Percentiles rank a stretch among this genome's conserved stretches.
These are phyloP conservation scores for Phytophthora tubulina DNA, from an alignment of 352 stramenopile genomes.

Conservation along the genomic window DNA sequence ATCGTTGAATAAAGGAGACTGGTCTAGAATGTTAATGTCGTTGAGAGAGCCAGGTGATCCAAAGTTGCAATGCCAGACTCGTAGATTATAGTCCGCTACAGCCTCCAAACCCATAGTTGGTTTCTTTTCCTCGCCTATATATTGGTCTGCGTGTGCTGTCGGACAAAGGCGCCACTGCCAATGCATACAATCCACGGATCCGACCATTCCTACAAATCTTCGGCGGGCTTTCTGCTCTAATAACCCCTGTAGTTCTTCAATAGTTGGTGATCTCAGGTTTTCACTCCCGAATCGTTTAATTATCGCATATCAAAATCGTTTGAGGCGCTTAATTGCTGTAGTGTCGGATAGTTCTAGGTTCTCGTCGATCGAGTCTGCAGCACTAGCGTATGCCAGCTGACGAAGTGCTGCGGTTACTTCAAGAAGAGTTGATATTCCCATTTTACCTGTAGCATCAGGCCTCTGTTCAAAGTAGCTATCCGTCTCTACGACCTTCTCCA, in stretches of 20 bases:
- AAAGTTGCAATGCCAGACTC: conserved; percentile 36
- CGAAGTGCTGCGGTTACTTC: too few relatives aligned
- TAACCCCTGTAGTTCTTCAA: background rate
- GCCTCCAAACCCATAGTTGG: conserved; percentile 24
- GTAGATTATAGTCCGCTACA: conserved; percentile 20
- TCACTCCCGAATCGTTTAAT: background rate
- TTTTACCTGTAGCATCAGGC: too few relatives aligned
- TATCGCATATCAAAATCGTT: background rate
- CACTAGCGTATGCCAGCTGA: background rate
- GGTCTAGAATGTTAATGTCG: conserved; percentile 31
- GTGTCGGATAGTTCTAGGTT: background rate
- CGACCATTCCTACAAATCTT: conserved; percentile 12
- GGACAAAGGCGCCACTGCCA: conserved; percentile 13
- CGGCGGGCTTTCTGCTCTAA: background rate
- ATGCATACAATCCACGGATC: conserved; percentile 15
- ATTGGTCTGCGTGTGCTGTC: background rate
- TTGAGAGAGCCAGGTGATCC: conserved; percentile 20
- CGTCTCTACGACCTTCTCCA: too few relatives aligned
- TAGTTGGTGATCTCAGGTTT: background rate
- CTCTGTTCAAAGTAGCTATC: too few relatives aligned
- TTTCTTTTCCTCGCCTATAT: conserved; percentile 26
- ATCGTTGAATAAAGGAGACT: conserved; percentile 21
- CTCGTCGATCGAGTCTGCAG: background rate
- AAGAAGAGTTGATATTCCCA: too few relatives aligned
- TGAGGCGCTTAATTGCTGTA: background rate